A percentile compares a stretch with the other conserved stretches of the same genome.
phyloP scores from a whole-genome alignment of 2,329 filamentous ascomycete genomes.

The Saccharata proteae region DNA sequence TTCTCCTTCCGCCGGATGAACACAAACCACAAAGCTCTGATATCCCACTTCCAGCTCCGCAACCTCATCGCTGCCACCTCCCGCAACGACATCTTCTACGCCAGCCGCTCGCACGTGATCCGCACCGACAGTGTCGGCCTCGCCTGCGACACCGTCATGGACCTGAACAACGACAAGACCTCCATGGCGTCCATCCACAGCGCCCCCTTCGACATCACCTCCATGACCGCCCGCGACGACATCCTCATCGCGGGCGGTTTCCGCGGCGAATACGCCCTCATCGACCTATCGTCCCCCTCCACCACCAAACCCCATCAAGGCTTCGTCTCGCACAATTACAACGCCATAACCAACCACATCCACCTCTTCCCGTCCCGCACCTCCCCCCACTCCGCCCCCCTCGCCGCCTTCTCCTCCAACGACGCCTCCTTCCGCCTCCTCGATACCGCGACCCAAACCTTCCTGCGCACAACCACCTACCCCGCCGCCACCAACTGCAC shows the following conservation, averaged over 20 bases:
- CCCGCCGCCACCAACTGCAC: conserved; percentile 59
- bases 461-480: conserved; percentile 45
- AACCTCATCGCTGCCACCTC: conserved; percentile 44
- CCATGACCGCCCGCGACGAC: conserved; percentile 37
- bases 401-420: conserved; percentile 46
- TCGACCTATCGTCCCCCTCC: conserved; percentile 25
- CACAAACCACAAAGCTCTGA: conserved; percentile 36
- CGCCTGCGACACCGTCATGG: conserved; percentile 32
- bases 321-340: conserved; percentile 36
- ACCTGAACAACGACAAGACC: conserved; percentile 26
- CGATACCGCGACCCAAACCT: conserved; percentile 44
- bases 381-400: conserved; percentile 33
- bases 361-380: conserved; percentile 40
- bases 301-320: conserved; percentile 29
- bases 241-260: conserved; percentile 45
- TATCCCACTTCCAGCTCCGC: conserved; percentile 47
- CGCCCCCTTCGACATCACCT: conserved; percentile 35
- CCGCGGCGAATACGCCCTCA: conserved; percentile 44
- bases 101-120: conserved; percentile 31
- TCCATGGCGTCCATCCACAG: conserved; percentile 10
- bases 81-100: conserved; percentile 44
- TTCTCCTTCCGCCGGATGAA: conserved; percentile 39
- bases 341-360: conserved; percentile 47
- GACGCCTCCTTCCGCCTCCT: conserved; percentile 43
- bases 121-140: conserved; percentile 37